Percentiles rank a stretch among this genome's conserved stretches.
Evolutionary conservation across 1,139 yeast species (phyloP).

Genomic region (Geotrichum phurueaensis): DNA sequence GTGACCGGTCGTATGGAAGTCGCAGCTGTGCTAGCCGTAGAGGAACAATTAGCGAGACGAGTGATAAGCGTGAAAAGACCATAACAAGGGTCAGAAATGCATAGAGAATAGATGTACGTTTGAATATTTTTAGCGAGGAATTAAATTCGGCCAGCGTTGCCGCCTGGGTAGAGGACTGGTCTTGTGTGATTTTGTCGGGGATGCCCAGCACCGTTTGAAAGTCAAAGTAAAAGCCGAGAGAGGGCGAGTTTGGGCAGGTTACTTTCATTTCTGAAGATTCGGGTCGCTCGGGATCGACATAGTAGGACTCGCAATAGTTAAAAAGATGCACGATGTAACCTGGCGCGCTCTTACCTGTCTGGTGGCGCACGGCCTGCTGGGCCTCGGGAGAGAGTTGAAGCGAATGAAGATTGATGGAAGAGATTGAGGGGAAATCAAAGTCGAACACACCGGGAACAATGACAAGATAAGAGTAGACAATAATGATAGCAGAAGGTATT

Average conservation of each 20-base stretch:
- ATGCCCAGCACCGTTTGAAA: slow-evolving; percentile 8
- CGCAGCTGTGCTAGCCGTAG: slow-evolving; percentile 8
- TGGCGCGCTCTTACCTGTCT: slow-evolving; percentile 8
- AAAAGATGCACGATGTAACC: slow-evolving; percentile 9
- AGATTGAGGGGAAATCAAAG: neutral
- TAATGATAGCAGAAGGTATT: slow-evolving; percentile 11
- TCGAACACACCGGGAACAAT: slow-evolving; percentile 11
- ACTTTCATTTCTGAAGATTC: neutral
- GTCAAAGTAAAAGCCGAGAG: slow-evolving; percentile 7
- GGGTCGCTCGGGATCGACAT: neutral
- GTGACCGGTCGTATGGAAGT: neutral
- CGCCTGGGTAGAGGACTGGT: neutral
- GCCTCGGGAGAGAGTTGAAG: slow-evolving; percentile 6
- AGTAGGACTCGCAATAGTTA: slow-evolving; percentile 10
- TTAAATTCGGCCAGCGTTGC: neutral
- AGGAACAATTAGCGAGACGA: slow-evolving; percentile 9
- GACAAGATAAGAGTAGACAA: slow-evolving; percentile 9
- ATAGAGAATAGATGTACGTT: slow-evolving; percentile 3
- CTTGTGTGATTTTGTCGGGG: slow-evolving; percentile 1
- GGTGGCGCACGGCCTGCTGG: slow-evolving; percentile 4
- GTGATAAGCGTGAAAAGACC: slow-evolving; percentile 6
- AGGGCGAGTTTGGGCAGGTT: neutral
- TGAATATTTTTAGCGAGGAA: neutral
- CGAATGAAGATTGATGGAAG: slow-evolving; percentile 8
- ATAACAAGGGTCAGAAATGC: neutral